These are phyloP conservation scores for Clitopilus passeckerianus DNA, from an alignment of 768 basidiomycete species.

Conservation along the genomic window DNA sequence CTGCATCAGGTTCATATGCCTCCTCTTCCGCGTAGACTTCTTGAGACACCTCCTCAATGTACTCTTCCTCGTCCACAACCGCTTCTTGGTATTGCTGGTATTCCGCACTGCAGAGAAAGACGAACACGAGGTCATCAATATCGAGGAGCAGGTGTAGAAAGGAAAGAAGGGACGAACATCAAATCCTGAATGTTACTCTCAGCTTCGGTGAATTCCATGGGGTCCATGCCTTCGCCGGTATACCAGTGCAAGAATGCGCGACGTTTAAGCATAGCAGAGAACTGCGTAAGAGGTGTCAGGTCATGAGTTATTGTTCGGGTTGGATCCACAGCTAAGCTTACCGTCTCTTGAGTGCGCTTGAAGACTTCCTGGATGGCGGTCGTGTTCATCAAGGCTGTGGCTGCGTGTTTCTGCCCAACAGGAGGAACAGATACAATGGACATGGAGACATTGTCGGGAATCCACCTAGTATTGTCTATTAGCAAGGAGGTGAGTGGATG, in stretches of 20 bases:
- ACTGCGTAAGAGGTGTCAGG: slow-evolving; percentile 34
- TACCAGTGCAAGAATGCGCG: slow-evolving; percentile 91
- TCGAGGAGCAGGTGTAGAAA: background rate
- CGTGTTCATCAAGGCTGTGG: slow-evolving; percentile 69
- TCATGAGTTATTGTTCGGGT: no score
- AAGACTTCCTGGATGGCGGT: slow-evolving; percentile 86
- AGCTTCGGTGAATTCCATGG: slow-evolving; percentile 81
- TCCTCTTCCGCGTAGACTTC: slow-evolving; percentile 25
- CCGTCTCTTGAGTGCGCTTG: slow-evolving; percentile 62
- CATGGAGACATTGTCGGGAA: slow-evolving; percentile 86
- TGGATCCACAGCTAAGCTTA: slow-evolving; percentile 17
- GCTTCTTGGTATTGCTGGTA: slow-evolving; percentile 57
- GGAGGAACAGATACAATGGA: slow-evolving; percentile 81
- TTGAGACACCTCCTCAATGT: slow-evolving; percentile 12
- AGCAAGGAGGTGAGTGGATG: slow-evolving; percentile 3
- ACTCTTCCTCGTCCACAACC: slow-evolving; percentile 35
- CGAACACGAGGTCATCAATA: background rate
- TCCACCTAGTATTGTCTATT: slow-evolving; percentile 51
- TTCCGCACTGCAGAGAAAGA: slow-evolving; percentile 1
- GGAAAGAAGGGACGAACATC: slow-evolving; percentile 49
- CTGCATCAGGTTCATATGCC: background rate
- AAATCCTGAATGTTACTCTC: slow-evolving; percentile 80
- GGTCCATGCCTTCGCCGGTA: slow-evolving; percentile 88
- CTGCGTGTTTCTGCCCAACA: slow-evolving; percentile 67
- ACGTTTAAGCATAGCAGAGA: slow-evolving; percentile 77